Evolutionary conservation across 108 stramenopile species (phyloP), one percentile per base, ranked within the genome.

Genomic region (Mayamaea pseudoterrestris): DNA sequence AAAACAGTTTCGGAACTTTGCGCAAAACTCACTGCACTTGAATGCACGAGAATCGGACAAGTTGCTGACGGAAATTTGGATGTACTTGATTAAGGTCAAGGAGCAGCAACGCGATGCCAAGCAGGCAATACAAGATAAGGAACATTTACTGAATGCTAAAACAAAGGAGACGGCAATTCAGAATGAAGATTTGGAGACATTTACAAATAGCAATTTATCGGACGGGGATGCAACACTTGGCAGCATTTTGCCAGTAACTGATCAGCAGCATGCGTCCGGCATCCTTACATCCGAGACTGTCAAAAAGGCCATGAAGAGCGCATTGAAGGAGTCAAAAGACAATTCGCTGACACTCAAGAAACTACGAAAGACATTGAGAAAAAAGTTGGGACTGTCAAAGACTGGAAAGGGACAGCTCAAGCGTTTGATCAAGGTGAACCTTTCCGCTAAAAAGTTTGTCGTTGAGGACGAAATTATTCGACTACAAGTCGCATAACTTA

Each of bases 1-100:
- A 52, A 92, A 91, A 53, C 79, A 87, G 63, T 94, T 94, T 69
- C 62, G 74, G 0, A 94, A 94, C 40, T 94, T 94, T 60, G 59
- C 84, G 7, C 46, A 55, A 9, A 94, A 94, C 54, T 85, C 82
- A 9, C 65, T 94, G 53, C 65, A 66, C 27, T 24, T 88, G 32
- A 62, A 68, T 4, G 41, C 35, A 17, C 7, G 13, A 8, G 43
- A 57, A 28, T 52, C 35, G n/a, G 60, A 69, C 42, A 47, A 30
- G 28, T 65, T 71, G 24, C 63, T 79, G 3, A 50, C 58, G 6
- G 62, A 70, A 16, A 80, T 94, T 34, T 94, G 93, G 93, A 60
- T 60, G 29, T 41, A 68, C 31, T 44, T 94, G 27, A 68, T 44
- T 31, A 54, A 65, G 49, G 55, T 44, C 30, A 49, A 54, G 27